A percentile compares a stretch with the other conserved stretches of the same genome.
These are phyloP conservation scores for Aspergillus sp. DNA, from an alignment of 2,329 filamentous ascomycete genomes.

Conservation along the genomic window DNA sequence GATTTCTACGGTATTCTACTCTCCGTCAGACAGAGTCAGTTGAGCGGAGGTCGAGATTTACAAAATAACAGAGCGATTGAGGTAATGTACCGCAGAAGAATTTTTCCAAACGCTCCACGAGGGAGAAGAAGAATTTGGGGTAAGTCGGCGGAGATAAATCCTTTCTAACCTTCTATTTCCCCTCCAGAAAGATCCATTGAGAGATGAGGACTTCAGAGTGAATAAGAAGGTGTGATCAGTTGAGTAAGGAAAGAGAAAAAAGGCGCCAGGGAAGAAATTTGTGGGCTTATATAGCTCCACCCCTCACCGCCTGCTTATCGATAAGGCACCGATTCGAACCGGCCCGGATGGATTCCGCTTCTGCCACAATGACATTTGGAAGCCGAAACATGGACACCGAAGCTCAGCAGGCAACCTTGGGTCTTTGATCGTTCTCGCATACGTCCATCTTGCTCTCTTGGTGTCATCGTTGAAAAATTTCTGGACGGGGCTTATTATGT, in stretches of 20 bases:
- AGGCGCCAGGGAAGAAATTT: slow-evolving; percentile 21
- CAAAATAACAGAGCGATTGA: neutral
- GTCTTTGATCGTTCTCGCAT: neutral
- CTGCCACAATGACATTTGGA: neutral
- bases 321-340: slow-evolving; percentile 21
- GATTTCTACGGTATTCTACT: neutral
- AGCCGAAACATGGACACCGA: too few relatives aligned
- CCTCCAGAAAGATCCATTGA: slow-evolving; percentile 44
- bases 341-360: neutral
- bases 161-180: slow-evolving; percentile 49
- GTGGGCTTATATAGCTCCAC: slow-evolving; percentile 24
- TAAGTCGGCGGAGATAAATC: slow-evolving; percentile 41
- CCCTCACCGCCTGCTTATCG: slow-evolving; percentile 33
- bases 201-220: slow-evolving; percentile 43
- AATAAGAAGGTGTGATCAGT: slow-evolving; percentile 49
- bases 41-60: neutral
- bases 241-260: slow-evolving; percentile 35
- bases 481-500: neutral
- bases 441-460: neutral
- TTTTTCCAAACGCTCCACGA: slow-evolving; percentile 50
- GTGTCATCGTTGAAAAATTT: neutral
- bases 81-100: slow-evolving; percentile 42
- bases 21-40: neutral
- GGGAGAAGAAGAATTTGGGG: slow-evolving; percentile 43
- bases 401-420: neutral